Evolutionary conservation across 495 filamentous ascomycete species (phyloP).

Genomic region (Rostrohypoxylon terebratum): DNA sequence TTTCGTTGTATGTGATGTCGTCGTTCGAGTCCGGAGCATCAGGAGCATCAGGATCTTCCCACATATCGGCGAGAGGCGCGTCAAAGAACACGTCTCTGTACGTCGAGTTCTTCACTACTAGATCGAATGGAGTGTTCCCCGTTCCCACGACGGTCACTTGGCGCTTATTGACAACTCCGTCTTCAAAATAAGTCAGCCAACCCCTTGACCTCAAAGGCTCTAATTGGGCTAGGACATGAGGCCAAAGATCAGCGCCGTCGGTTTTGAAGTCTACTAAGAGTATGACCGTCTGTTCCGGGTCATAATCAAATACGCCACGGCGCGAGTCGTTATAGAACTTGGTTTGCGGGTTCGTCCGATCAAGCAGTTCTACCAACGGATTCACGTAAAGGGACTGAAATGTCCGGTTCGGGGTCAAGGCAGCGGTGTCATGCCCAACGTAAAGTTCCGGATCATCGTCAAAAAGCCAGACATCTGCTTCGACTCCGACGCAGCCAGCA

Average conservation of each 20-base stretch:
- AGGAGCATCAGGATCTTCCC: conserved; percentile 45
- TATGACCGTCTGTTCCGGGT: conserved; percentile 70
- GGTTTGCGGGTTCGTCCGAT: conserved; percentile 63
- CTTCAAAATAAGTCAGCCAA: conserved; percentile 69
- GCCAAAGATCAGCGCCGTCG: conserved; percentile 60
- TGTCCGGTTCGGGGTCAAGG: conserved; percentile 67
- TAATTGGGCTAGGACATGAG: conserved; percentile 69
- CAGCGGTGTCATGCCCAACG: conserved; percentile 68
- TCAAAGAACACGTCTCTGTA: conserved; percentile 76
- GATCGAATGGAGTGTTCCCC: conserved; percentile 78
- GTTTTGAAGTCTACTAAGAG: conserved; percentile 82
- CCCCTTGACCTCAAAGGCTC: conserved; percentile 71
- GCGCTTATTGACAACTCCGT: conserved; percentile 62
- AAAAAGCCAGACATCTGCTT: conserved; percentile 90
- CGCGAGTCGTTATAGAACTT: conserved; percentile 56
- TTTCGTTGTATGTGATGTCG: conserved; percentile 52
- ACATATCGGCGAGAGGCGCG: conserved; percentile 66
- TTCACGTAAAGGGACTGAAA: conserved; percentile 73
- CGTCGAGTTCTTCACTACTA: conserved; percentile 59
- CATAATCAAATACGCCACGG: conserved; percentile 71
- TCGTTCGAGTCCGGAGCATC: conserved; percentile 23
- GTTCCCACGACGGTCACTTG: conserved; percentile 84
- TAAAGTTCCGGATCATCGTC: conserved; percentile 68
- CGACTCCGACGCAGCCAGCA: conserved; percentile 77
- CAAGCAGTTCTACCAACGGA: conserved; percentile 69